Conservation (phyloP, 2,329 filamentous ascomycete genomes). For the Thelonectria rubi region DNA sequence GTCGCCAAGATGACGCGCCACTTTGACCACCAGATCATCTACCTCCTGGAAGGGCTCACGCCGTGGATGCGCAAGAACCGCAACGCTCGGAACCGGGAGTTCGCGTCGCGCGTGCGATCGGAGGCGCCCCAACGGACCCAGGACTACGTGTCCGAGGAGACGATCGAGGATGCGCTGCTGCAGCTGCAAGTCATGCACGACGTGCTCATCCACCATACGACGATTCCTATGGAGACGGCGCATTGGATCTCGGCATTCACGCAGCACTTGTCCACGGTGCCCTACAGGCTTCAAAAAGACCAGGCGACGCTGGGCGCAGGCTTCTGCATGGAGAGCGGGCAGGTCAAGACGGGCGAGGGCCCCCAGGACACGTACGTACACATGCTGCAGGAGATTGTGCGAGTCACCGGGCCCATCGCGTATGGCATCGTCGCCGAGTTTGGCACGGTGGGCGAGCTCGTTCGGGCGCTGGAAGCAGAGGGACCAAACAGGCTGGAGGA, state of each 20-base stretch:
- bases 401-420: slow-evolving; percentile 77
- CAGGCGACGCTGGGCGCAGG: slow-evolving; percentile 61
- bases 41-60: slow-evolving; percentile 75
- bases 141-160: slow-evolving; percentile 71
- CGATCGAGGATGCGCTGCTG: slow-evolving; percentile 75
- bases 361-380: slow-evolving; percentile 73
- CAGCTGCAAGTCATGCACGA: slow-evolving; percentile 73
- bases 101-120: slow-evolving; percentile 69
- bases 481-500: slow-evolving; percentile 71
- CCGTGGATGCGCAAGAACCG: slow-evolving; percentile 75
- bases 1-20: slow-evolving; percentile 62
- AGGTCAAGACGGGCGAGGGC: slow-evolving; percentile 75
- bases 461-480: slow-evolving; percentile 64
- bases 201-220: slow-evolving; percentile 76
- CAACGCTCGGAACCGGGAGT: slow-evolving; percentile 73
- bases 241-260: slow-evolving; percentile 79
- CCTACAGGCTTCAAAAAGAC: slow-evolving; percentile 69
- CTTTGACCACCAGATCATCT: slow-evolving; percentile 69
- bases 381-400: slow-evolving; percentile 79
- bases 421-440: slow-evolving; percentile 73
- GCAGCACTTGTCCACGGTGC: slow-evolving; percentile 79
- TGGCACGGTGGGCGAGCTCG: slow-evolving; percentile 64
- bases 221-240: slow-evolving; percentile 68
- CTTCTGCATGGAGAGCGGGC: slow-evolving; percentile 83
- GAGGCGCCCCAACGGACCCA: slow-evolving; percentile 49